Conservation (phyloP, 2,329 filamentous ascomycete species). For the Sporothrix euskadiensis region DNA sequence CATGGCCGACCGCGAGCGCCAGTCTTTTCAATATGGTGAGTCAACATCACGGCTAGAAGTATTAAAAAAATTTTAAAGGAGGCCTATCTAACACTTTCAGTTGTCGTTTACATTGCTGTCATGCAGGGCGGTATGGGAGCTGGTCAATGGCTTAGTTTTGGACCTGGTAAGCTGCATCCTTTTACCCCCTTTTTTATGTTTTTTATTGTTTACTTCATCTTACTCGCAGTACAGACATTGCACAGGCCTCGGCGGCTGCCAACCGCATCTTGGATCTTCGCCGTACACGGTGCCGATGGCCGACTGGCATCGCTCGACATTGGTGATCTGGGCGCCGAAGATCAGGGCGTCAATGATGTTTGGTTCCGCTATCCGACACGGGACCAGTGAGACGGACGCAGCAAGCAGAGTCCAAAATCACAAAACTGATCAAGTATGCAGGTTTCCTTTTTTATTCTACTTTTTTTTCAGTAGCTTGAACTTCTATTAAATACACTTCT, state of each 20-base stretch:
- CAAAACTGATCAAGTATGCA: background rate
- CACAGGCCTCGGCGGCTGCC: slow-evolving; percentile 39
- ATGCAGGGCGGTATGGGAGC: slow-evolving; percentile 40
- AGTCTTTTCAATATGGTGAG: slow-evolving; percentile 39
- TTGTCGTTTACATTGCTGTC: slow-evolving; percentile 41
- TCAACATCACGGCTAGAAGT: background rate
- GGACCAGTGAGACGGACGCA: slow-evolving; percentile 19
- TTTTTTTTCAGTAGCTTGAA: background rate
- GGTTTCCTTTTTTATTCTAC: background rate
- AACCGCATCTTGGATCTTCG: slow-evolving; percentile 40
- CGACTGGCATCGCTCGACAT: slow-evolving; percentile 36
- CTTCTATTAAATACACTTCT: slow-evolving; percentile 24
- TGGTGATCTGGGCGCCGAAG: slow-evolving; percentile 36
- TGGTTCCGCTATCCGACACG: slow-evolving; percentile 71
- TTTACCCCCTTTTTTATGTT: background rate
- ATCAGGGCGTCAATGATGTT: slow-evolving; percentile 51
- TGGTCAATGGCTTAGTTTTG: slow-evolving; percentile 40
- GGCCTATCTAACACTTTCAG: slow-evolving; percentile 16
- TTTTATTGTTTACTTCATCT: background rate
- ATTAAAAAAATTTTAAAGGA: too few relatives aligned
- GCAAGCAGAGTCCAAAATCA: background rate
- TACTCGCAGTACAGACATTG: slow-evolving; percentile 34
- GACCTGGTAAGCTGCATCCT: slow-evolving; percentile 35
- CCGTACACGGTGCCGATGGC: slow-evolving; percentile 32
- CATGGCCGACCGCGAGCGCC: slow-evolving; percentile 39